These are phyloP conservation scores for Thalassiosira allenii DNA, from an alignment of 352 stramenopile genomes.

Conservation along the genomic window DNA sequence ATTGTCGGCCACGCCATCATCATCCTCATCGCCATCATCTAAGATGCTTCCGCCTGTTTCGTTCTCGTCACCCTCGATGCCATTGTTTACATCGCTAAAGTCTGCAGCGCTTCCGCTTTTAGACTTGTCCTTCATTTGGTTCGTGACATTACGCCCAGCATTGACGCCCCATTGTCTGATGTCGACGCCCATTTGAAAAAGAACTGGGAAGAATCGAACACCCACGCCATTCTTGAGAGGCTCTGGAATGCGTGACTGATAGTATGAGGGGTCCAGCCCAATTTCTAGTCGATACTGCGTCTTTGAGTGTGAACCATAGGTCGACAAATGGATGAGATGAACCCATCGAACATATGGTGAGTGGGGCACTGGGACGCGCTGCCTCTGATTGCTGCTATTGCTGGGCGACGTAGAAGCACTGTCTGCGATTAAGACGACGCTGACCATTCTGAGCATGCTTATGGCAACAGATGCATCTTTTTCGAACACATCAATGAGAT, in stretches of 20 bases:
- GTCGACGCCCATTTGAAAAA: constrained; percentile 87
- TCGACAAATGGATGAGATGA: constrained; percentile 36
- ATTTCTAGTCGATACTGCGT: constrained; percentile 74
- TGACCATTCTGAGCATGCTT: constrained; percentile 87
- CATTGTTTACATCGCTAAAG: constrained; percentile 8
- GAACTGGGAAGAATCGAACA: constrained; percentile 80
- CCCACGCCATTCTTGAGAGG: constrained; percentile 65
- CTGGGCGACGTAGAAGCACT: not conserved
- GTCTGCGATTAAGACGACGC: constrained; percentile 70
- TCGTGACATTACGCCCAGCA: constrained; percentile 68
- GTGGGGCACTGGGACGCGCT: constrained; percentile 63
- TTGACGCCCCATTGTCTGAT: constrained; percentile 85
- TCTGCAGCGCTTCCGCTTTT: constrained; percentile 16
- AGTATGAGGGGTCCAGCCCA: constrained; percentile 73
- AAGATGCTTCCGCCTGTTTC: constrained; percentile 35
- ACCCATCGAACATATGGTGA: constrained; percentile 78
- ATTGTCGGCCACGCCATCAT: constrained; percentile 76
- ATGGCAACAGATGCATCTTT: constrained; percentile 83
- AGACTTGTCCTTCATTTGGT: constrained; percentile 59
- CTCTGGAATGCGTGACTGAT: constrained; percentile 68
- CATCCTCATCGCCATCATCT: constrained; percentile 72
- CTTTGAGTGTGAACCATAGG: constrained; percentile 23
- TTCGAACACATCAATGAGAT: not conserved
- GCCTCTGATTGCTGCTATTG: constrained; percentile 1
- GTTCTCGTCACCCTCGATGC: constrained; percentile 11